These are phyloP conservation scores for Talaromyces atroroseus DNA, from an alignment of 2,329 filamentous ascomycete genomes.

Conservation along the genomic window DNA sequence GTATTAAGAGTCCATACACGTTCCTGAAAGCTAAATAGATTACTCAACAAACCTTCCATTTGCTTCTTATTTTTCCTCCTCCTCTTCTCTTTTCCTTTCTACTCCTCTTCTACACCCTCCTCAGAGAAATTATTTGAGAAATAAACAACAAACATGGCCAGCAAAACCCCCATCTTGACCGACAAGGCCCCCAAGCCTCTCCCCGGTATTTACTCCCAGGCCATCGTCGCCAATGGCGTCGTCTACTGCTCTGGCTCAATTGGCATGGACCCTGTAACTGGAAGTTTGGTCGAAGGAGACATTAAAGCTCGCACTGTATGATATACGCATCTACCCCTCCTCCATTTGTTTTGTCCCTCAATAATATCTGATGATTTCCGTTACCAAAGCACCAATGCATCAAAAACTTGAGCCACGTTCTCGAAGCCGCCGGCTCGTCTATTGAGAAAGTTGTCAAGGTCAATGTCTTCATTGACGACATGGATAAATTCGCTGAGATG, in stretches of 20 bases:
- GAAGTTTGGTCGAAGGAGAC: conserved; percentile 51
- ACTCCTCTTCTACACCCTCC: neutral
- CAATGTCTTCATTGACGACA: conserved; percentile 61
- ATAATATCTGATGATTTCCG: neutral
- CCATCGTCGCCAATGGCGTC: conserved; percentile 58
- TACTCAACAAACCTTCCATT: neutral
- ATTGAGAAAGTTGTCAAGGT: conserved; percentile 61
- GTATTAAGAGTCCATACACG: neutral
- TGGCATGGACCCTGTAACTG: conserved; percentile 52
- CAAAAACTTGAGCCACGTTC: conserved; percentile 54
- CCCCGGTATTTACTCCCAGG: conserved; percentile 54
- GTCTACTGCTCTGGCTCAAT: conserved; percentile 67
- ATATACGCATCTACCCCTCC: conserved; percentile 11
- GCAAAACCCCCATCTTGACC: conserved; percentile 40
- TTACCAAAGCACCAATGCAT: conserved; percentile 47
- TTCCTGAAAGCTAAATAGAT: neutral
- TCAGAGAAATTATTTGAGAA: neutral
- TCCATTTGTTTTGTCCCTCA: no score
- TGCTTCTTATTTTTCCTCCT: neutral
- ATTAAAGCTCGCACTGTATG: conserved; percentile 51
- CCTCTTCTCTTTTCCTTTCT: neutral
- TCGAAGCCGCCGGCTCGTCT: conserved; percentile 55
- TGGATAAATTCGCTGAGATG: conserved; percentile 68
- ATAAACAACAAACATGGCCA: conserved; percentile 26
- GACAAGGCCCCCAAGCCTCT: conserved; percentile 48